Percentiles rank a stretch among this genome's conserved stretches.
These are phyloP conservation scores for Saccharomycopsis sp. DNA, from an alignment of 805 yeast genomes.

Conservation along the genomic window DNA sequence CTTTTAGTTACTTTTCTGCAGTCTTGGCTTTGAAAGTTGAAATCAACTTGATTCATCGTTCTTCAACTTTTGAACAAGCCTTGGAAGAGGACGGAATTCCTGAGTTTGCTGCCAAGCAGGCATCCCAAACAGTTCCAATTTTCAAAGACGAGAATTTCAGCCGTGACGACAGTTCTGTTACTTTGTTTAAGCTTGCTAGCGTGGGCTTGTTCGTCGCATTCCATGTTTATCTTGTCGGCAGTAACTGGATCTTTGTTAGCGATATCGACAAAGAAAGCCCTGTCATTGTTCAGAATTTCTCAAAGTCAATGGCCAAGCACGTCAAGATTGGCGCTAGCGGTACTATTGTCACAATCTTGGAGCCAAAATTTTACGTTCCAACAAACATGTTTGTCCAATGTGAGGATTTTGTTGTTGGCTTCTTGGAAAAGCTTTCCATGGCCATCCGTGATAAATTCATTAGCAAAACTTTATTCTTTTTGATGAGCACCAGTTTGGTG, in stretches of 20 bases:
- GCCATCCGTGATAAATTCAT: conserved; percentile 75
- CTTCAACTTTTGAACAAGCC: conserved; percentile 65
- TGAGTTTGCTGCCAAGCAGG: conserved; percentile 62
- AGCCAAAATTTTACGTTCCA: conserved; percentile 51
- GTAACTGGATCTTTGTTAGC: conserved; percentile 37
- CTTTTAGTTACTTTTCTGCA: conserved; percentile 76
- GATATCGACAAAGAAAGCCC: neutral
- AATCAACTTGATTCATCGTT: conserved; percentile 75
- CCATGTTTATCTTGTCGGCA: conserved; percentile 60
- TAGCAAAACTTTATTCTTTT: conserved; percentile 66
- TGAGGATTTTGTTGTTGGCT: conserved; percentile 50
- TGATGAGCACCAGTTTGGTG: conserved; percentile 64
- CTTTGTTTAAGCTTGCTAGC: conserved; percentile 51
- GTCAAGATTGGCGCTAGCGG: conserved; percentile 38
- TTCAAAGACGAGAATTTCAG: conserved; percentile 25
- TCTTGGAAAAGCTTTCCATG: conserved; percentile 47
- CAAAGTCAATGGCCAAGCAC: conserved; percentile 35
- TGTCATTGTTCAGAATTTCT: conserved; percentile 26
- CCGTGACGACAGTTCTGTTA: conserved; percentile 27
- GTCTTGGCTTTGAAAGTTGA: conserved; percentile 82
- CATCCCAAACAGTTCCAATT: conserved; percentile 30
- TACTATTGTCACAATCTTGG: conserved; percentile 48
- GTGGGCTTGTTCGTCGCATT: conserved; percentile 50
- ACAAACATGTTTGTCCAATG: conserved; percentile 44
- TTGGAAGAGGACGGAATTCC: conserved; percentile 90